Conservation (phyloP, 2,329 filamentous ascomycete genomes). For the Aspergillus alliaceus region DNA sequence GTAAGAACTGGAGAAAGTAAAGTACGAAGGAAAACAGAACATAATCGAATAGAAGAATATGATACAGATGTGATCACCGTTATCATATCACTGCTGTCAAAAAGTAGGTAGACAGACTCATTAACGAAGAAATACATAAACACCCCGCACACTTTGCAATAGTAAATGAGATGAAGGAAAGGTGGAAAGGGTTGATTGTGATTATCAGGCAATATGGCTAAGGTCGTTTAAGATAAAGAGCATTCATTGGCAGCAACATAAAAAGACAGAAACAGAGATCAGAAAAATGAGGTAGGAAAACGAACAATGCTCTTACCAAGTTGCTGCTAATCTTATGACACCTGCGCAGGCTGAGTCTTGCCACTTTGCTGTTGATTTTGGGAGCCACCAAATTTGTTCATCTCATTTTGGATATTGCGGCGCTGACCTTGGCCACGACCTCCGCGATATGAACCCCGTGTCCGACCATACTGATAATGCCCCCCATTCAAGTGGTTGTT, state of each 20-base stretch:
- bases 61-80: conserved; percentile 4
- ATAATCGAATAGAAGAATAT: neutral
- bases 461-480: conserved; percentile 38
- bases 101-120: neutral
- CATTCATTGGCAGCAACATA: neutral
- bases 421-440: conserved; percentile 46
- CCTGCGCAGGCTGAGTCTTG: conserved; percentile 31
- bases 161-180: neutral
- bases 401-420: conserved; percentile 35
- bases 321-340: conserved; percentile 24
- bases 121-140: neutral
- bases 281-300: neutral
- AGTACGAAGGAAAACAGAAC: neutral
- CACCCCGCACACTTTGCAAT: neutral
- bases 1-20: neutral
- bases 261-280: neutral
- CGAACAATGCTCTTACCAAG: neutral
- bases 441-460: conserved; percentile 44
- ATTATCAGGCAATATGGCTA: neutral
- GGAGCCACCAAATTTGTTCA: conserved; percentile 26
- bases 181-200: neutral
- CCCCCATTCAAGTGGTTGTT: conserved; percentile 36
- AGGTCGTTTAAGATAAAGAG: neutral
- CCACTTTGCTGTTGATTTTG: conserved; percentile 28
- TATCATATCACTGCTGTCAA: conserved; percentile 4